These are phyloP conservation scores for Selaginella moellendorffii DNA, from an alignment of 75 land plant species.

Conservation along the genomic window DNA sequence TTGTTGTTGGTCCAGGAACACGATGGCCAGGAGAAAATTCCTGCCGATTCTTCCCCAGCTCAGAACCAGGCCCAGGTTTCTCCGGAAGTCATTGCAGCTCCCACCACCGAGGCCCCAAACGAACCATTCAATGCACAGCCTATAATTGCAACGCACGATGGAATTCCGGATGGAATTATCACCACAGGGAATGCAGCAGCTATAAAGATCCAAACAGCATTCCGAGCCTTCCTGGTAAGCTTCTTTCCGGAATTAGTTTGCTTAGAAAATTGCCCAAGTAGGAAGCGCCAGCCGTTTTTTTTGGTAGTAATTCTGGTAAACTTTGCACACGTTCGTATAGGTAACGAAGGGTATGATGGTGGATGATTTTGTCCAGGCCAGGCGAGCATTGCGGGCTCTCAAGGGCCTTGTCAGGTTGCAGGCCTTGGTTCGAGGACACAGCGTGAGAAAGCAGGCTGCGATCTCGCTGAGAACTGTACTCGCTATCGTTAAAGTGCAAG, in stretches of 20 bases:
- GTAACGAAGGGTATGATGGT: background rate
- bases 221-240: background rate
- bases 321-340: too few relatives aligned
- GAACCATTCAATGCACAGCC: too few relatives aligned
- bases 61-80: too few relatives aligned
- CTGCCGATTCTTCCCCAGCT: too few relatives aligned
- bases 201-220: background rate
- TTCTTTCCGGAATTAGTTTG: background rate
- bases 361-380: slow-evolving; percentile 36
- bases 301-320: too few relatives aligned
- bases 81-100: too few relatives aligned
- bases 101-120: too few relatives aligned
- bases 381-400: slow-evolving; percentile 67
- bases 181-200: background rate
- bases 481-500: slow-evolving; percentile 35
- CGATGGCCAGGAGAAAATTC: too few relatives aligned
- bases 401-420: slow-evolving; percentile 72
- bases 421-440: slow-evolving; percentile 66
- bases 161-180: background rate
- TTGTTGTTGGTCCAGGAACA: too few relatives aligned
- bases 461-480: slow-evolving; percentile 32
- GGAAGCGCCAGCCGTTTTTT: too few relatives aligned
- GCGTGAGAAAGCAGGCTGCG: slow-evolving; percentile 40
- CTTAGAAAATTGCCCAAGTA: too few relatives aligned
- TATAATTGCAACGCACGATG: background rate